Evolutionary conservation across 352 stramenopile species (phyloP).

Genomic region (Phytopythium cucurbitacearum): DNA sequence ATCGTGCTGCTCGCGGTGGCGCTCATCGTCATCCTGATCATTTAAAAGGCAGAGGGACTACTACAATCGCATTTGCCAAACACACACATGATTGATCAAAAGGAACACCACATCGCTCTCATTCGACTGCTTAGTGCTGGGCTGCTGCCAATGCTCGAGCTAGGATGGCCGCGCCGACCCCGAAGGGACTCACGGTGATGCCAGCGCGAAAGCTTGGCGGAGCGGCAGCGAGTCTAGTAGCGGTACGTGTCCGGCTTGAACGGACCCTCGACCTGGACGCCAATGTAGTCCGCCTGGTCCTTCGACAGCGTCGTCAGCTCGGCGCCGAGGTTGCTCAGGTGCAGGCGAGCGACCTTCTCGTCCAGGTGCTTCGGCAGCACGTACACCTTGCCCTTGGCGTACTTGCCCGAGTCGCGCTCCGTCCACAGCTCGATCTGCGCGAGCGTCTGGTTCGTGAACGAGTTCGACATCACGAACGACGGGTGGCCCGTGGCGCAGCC

Average conservation of each 20-base stretch:
- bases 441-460: conserved; percentile 99
- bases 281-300: conserved; percentile 98
- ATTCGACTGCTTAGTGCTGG: too few species aligned
- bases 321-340: conserved; percentile 94
- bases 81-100: too few species aligned
- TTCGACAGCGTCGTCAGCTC: conserved; percentile 94
- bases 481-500: conserved; percentile 98
- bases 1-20: conserved; percentile 42
- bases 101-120: too few species aligned
- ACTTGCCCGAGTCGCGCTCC: conserved; percentile 94
- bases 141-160: too few species aligned
- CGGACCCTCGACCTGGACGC: conserved; percentile 89
- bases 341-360: conserved; percentile 97
- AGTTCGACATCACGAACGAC: conserved; percentile 99
- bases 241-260: conserved; percentile 98
- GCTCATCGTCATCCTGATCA: conserved; percentile 49
- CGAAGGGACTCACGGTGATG: too few species aligned
- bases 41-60: conserved; percentile 14
- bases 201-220: conserved; percentile 5
- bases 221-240: conserved; percentile 84
- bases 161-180: too few species aligned
- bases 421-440: conserved; percentile 98
- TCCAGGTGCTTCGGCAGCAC: conserved; percentile 98
- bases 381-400: conserved; percentile 96
- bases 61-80: too few species aligned